These are phyloP conservation scores for Hyphochytrium catenoides DNA, from an alignment of 352 stramenopile species.

Conservation along the genomic window DNA sequence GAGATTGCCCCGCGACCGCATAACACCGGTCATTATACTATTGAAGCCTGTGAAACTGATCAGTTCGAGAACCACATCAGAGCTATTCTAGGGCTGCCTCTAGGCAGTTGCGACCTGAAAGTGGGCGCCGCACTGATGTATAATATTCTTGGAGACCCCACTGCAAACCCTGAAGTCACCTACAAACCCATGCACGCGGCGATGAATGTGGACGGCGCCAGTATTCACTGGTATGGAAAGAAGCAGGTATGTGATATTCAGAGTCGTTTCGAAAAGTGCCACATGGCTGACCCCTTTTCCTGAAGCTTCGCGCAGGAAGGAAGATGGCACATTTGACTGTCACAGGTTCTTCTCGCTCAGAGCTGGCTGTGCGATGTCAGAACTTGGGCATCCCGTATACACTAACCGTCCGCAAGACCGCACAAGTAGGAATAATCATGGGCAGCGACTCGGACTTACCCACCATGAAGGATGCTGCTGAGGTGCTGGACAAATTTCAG, in stretches of 20 bases:
- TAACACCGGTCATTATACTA: constrained; percentile 99
- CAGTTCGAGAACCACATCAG: constrained; percentile 98
- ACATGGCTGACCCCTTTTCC: no score
- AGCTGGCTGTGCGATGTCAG: no score
- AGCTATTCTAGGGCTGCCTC: constrained; percentile 73
- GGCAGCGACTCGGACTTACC: constrained; percentile 87
- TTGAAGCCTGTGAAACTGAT: constrained; percentile 86
- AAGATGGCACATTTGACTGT: constrained; percentile 96
- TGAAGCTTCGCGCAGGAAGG: constrained; percentile 55
- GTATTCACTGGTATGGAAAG: constrained; percentile 94
- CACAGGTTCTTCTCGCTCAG: constrained; percentile 47
- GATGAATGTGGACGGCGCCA: constrained; percentile 44
- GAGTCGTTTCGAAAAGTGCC: no score
- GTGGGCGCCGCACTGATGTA: constrained; percentile 72
- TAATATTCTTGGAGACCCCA: constrained; percentile 52
- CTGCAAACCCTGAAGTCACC: constrained; percentile 48
- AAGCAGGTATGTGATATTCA: no score
- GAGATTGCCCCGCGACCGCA: constrained; percentile 90
- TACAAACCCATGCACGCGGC: constrained; percentile 30
- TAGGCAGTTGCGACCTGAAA: constrained; percentile 71
- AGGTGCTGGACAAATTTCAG: constrained; percentile 83
- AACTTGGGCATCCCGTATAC: no score
- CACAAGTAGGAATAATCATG: constrained; percentile 67
- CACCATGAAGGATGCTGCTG: constrained; percentile 81
- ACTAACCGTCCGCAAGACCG: constrained; percentile 3